phyloP scores from a whole-genome alignment of 768 basidiomycete genomes.

The Arthromyces matolae region DNA sequence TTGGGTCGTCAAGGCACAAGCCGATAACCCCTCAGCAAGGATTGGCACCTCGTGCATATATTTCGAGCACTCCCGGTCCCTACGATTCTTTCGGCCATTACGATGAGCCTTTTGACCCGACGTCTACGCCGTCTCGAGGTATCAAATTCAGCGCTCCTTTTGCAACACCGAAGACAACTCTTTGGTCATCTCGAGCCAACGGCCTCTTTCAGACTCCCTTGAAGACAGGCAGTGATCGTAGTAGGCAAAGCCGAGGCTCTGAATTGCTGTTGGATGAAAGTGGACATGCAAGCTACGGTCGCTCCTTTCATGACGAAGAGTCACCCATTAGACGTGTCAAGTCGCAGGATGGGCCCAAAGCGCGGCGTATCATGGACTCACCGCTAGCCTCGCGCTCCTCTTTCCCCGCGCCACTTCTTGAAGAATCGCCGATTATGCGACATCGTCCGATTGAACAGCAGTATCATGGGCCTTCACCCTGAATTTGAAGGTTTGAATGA shows the following conservation, averaged over 20 bases:
- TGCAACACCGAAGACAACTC: slow-evolving; percentile 57
- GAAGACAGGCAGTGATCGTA: slow-evolving; percentile 29
- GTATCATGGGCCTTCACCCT: slow-evolving; percentile 3
- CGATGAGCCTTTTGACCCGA: slow-evolving; percentile 72
- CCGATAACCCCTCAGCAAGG: slow-evolving; percentile 53
- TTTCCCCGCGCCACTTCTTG: slow-evolving; percentile 17
- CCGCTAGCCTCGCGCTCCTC: slow-evolving; percentile 26
- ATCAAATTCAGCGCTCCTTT: slow-evolving; percentile 58
- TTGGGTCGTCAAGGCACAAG: slow-evolving; percentile 47
- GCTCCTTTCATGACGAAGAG: slow-evolving; percentile 38
- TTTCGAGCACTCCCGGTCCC: slow-evolving; percentile 32
- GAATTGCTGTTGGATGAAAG: slow-evolving; percentile 31
- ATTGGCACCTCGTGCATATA: slow-evolving; percentile 37
- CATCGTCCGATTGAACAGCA: slow-evolving; percentile 14
- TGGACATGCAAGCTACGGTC: slow-evolving; percentile 22
- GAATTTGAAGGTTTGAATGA: slow-evolving; percentile 1
- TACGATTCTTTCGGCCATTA: slow-evolving; percentile 28
- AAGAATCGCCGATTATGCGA: slow-evolving; percentile 35
- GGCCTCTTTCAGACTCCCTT: slow-evolving; percentile 55
- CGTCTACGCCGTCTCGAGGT: slow-evolving; percentile 78
- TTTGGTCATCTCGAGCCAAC: slow-evolving; percentile 42
- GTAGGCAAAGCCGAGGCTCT: slow-evolving; percentile 22
- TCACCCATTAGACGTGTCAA: slow-evolving; percentile 50
- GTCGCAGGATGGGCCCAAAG: slow-evolving; percentile 28
- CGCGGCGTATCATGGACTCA: slow-evolving; percentile 32